Evolutionary conservation across 352 stramenopile genomes (phyloP).

Genomic region (Phytopythium sindhum): DNA sequence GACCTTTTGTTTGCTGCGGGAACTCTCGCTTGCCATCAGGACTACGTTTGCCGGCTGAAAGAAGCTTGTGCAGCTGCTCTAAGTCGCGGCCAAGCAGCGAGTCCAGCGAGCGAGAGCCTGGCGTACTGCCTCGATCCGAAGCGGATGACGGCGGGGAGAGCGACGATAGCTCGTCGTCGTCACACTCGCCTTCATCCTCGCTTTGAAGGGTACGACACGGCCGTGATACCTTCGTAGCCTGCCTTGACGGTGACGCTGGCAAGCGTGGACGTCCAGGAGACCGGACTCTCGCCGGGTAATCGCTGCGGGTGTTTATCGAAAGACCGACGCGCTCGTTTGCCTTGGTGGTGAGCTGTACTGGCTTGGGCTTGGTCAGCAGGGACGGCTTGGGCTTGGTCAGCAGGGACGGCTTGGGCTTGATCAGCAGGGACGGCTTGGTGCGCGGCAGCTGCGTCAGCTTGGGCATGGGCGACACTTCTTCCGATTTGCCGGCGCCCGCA

Average conservation of each 20-base stretch:
- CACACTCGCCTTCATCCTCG: not conserved
- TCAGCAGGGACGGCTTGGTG: slow-evolving; percentile 36
- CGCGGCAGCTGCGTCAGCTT: slow-evolving; percentile 37
- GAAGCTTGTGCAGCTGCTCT: slow-evolving; percentile 31
- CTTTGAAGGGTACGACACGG: not conserved
- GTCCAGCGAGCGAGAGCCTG: slow-evolving; percentile 39
- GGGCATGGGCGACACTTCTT: slow-evolving; percentile 38
- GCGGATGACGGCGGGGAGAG: slow-evolving; percentile 21
- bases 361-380: not conserved
- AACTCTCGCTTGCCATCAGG: not conserved
- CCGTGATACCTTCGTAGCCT: not conserved
- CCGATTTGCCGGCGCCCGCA: not conserved
- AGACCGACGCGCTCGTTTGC: not conserved
- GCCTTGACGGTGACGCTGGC: not conserved
- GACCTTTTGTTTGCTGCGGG: not conserved
- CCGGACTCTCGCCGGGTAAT: not conserved
- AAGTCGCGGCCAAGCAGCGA: slow-evolving; percentile 48
- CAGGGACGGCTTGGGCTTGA: slow-evolving; percentile 22
- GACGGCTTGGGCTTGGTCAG: slow-evolving; percentile 14
- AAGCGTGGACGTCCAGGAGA: slow-evolving; percentile 8
- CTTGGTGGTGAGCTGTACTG: not conserved
- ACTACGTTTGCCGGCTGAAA: slow-evolving; percentile 20
- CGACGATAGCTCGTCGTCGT: slow-evolving; percentile 13
- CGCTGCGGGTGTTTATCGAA: not conserved
- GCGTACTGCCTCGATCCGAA: slow-evolving; percentile 15